phyloP scores from a whole-genome alignment of 1,284 basidiomycete genomes.

The Rhizopogon parksii region DNA sequence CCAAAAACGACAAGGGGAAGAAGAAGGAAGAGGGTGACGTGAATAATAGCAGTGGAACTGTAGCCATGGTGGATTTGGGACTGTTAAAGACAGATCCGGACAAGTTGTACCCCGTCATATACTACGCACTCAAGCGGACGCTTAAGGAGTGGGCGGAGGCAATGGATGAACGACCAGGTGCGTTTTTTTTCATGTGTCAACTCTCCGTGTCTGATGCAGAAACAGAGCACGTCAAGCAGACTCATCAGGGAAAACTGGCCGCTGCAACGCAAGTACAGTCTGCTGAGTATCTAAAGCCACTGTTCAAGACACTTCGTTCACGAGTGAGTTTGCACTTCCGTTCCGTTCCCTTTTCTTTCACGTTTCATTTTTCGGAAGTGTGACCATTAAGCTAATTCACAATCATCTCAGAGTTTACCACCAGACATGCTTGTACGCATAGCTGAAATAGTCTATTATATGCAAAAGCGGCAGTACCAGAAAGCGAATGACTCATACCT shows the following conservation, averaged over 20 bases:
- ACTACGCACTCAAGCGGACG: slow-evolving; percentile 89
- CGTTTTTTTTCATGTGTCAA: slow-evolving; percentile 14
- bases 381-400: slow-evolving; percentile 3
- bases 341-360: not conserved
- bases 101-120: slow-evolving; percentile 95
- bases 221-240: slow-evolving; percentile 71
- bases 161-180: slow-evolving; percentile 87
- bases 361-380: not conserved
- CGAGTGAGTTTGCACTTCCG: slow-evolving; percentile 48
- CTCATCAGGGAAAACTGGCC: slow-evolving; percentile 88
- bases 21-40: slow-evolving; percentile 48
- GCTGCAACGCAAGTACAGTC: slow-evolving; percentile 95
- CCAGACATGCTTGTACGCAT: slow-evolving; percentile 84
- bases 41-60: slow-evolving; percentile 20
- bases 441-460: slow-evolving; percentile 92
- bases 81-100: slow-evolving; percentile 91
- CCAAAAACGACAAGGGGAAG: slow-evolving; percentile 60
- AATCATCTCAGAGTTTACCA: slow-evolving; percentile 58
- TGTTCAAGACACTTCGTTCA: slow-evolving; percentile 86
- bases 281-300: slow-evolving; percentile 92
- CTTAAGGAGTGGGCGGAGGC: slow-evolving; percentile 95
- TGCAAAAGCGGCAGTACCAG: slow-evolving; percentile 94
- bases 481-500: slow-evolving; percentile 96
- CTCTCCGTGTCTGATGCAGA: slow-evolving; percentile 7
- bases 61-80: slow-evolving; percentile 65